phyloP scores from a whole-genome alignment of 2,329 filamentous ascomycete species.

The Penicillium aurantiogriseum region DNA sequence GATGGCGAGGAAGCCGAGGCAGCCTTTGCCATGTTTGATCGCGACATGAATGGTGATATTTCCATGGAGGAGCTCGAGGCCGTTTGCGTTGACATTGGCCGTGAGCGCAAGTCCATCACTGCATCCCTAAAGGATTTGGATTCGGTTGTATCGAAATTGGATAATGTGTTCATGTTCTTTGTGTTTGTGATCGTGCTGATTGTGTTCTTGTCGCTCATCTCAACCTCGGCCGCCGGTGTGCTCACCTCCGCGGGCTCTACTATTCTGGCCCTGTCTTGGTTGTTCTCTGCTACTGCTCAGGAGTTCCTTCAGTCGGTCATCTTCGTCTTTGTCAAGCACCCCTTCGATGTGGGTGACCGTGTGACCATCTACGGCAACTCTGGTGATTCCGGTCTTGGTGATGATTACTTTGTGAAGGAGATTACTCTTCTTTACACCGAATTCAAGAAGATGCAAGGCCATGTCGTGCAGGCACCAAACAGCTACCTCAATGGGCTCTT shows the following conservation, averaged over 20 bases:
- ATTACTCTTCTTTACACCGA: conserved; percentile 92
- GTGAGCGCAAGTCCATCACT: conserved; percentile 92
- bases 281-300: conserved; percentile 87
- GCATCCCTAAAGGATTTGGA: conserved; percentile 93
- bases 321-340: conserved; percentile 96
- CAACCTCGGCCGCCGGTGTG: conserved; percentile 82
- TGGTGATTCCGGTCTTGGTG: conserved; percentile 71
- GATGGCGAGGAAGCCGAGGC: conserved; percentile 82
- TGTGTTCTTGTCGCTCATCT: conserved; percentile 86
- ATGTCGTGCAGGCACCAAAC: conserved; percentile 94
- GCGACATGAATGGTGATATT: conserved; percentile 94
- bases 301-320: conserved; percentile 92
- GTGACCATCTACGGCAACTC: conserved; percentile 90
- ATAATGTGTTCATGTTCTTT: conserved; percentile 84
- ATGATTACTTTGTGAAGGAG: conserved; percentile 95
- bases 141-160: conserved; percentile 85
- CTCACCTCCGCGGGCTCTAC: conserved; percentile 86
- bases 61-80: conserved; percentile 92
- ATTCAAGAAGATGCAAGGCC: conserved; percentile 98
- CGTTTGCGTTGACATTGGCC: conserved; percentile 89
- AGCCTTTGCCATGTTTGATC: conserved; percentile 90
- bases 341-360: conserved; percentile 92
- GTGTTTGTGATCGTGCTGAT: conserved; percentile 77
- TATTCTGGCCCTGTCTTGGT: conserved; percentile 86
- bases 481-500: conserved; percentile 89